Base-by-base conservation (phyloP, 2,329 filamentous ascomycete genomes). In the Chrysoporthe austroafricana region DNA sequence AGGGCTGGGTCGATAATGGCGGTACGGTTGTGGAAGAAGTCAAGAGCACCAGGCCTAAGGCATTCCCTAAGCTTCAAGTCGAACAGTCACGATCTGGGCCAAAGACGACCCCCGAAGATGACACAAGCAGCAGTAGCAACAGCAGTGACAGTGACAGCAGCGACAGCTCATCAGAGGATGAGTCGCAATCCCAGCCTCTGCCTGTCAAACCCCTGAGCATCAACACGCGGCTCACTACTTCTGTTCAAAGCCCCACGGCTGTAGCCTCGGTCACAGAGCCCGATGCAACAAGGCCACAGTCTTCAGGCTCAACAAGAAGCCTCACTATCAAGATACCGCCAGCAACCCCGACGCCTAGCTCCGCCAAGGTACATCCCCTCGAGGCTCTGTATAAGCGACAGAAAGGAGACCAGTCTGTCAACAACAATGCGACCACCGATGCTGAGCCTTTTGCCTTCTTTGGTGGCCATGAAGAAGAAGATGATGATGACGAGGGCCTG, bases 311-410 rank as follows among this genome's bases (percentile, higher is more conserved):
- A 13, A 75, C 80, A 44, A 81, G 78, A 68, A 83, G 79, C 72
- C 77, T 90, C 56, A 84, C 82, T 36, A 86, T 89, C 76, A 84
- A 84, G 73, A 86, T 87, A 66, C 84, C 84, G 18, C 79, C 77
- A 32, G 42, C 78, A 39, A 79, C 82, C 26, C 70, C 78, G 64
- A 82, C 82, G 6, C 81, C 85, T 0, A 77, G 79, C n/a, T 70
- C 76, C 3, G 71, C 77, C 62, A 82, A 86, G 70, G 82, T 97
- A 0, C 95, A 98, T 73, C 95, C 96, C 0, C 85, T 98, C 1
- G 94, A 98, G 81, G 93, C 93, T 0, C 86, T 98, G 2, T 99
- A 96, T 84, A 98, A 97, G 80, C 88, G 88, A 4, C 79, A 87
- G 0, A 85, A 87, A 46, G 54, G 81, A 43, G 77, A 78, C 4